Conservation (phyloP, 2,329 filamentous ascomycete genomes). For the Rasamsonia emersonii region DNA sequence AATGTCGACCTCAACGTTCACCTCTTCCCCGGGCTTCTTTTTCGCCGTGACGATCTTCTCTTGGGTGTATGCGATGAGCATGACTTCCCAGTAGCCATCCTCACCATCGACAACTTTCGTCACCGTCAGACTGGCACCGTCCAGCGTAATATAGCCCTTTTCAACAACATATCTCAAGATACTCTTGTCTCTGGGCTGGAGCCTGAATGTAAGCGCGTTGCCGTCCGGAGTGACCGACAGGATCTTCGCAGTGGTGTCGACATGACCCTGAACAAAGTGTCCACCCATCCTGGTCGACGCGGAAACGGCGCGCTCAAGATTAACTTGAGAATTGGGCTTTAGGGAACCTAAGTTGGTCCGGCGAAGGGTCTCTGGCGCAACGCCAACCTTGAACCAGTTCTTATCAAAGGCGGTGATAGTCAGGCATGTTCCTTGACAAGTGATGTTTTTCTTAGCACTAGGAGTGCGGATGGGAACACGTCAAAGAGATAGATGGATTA, state of each 20-base stretch:
- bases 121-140: slow-evolving; percentile 89
- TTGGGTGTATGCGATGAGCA: slow-evolving; percentile 96
- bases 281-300: slow-evolving; percentile 93
- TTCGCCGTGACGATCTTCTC: slow-evolving; percentile 75
- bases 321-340: slow-evolving; percentile 59
- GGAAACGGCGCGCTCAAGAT: slow-evolving; percentile 87
- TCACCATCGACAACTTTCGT: slow-evolving; percentile 72
- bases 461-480: neutral
- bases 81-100: slow-evolving; percentile 85
- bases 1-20: slow-evolving; percentile 92
- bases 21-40: slow-evolving; percentile 70
- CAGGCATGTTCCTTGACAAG: slow-evolving; percentile 62
- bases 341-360: slow-evolving; percentile 87
- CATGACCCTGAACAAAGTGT: slow-evolving; percentile 96
- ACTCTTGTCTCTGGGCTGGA: slow-evolving; percentile 59
- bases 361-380: slow-evolving; percentile 90
- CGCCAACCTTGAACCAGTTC: slow-evolving; percentile 74
- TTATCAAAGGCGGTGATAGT: slow-evolving; percentile 69
- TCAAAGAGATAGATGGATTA: slow-evolving; percentile 3
- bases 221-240: slow-evolving; percentile 67
- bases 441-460: neutral
- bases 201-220: slow-evolving; percentile 79
- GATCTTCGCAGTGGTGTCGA: slow-evolving; percentile 80
- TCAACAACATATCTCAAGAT: slow-evolving; percentile 85
- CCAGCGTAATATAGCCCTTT: slow-evolving; percentile 91